Evolutionary conservation across 208 protist species (phyloP), one percentile per base, ranked within the genome.

Genomic region (Spongospora subterranea): DNA sequence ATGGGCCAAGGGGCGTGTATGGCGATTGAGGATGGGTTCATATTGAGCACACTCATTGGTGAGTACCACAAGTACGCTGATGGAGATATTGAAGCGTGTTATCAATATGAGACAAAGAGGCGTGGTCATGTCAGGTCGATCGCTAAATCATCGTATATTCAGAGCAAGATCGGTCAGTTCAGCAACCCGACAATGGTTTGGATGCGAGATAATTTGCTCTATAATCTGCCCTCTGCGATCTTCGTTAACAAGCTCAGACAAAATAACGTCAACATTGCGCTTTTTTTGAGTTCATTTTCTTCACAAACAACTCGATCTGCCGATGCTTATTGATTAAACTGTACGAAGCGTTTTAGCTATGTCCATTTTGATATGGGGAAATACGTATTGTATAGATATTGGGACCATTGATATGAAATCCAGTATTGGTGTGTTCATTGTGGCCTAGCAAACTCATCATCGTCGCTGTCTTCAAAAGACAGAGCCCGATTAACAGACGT

Each of bases 1-100:
- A 82, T 82, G 71, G 71, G 71, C n/a, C 71, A 82, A 82, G 71
- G 71, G 35, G 71, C 71, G 17, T 82, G 71, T n/a, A 20, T 82
- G 71, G 71, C 71, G 13, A 82, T 82, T 35, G 71, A 82, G n/a
- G 71, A 82, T 35, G 71, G 17, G 6, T 82, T 82, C 71, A 35
- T 82, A 40, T 43, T 82, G n/a, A 20, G 35, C 40, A 82, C 71
- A 13, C 6, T 20, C 13, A 82, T 82, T 43, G 71, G 71, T 6
- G 6, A 39, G 6, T 82, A 82, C n/a, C 13, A 6, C 35, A 17
- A 35, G 6, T 82, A 82, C 40, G 71, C n/a, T 43, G 71, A 82
- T 43, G 71, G 71, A 82, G 71, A 82, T n/a, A 82, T 35, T 35
- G 71, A 82, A 82, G 71, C 71, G n/a, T 43, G 71, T n/a, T 82